These are phyloP conservation scores for Waltergamsia citrina DNA, from an alignment of 2,329 filamentous ascomycete species.

Conservation along the genomic window DNA sequence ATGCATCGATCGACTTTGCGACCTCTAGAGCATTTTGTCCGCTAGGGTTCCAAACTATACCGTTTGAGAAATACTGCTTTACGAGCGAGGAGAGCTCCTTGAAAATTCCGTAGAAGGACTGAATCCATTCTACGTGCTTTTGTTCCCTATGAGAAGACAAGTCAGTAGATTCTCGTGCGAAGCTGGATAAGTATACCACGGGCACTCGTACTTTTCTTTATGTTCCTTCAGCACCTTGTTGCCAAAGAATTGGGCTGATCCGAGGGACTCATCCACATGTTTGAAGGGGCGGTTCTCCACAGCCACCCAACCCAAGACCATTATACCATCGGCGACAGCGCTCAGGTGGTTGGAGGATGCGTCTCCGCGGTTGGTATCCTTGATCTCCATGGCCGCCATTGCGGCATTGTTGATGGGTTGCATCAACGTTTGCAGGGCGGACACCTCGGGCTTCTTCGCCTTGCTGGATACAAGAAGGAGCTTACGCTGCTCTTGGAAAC, in stretches of 20 bases:
- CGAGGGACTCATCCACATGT: constrained; percentile 74
- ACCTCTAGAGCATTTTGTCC: constrained; percentile 65
- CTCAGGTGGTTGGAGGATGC: constrained; percentile 73
- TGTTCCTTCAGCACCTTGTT: constrained; percentile 88
- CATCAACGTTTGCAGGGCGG: constrained; percentile 65
- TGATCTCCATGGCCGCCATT: constrained; percentile 67
- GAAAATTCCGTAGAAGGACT: constrained; percentile 87
- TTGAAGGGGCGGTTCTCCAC: constrained; percentile 76
- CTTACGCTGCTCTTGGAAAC: constrained; percentile 77
- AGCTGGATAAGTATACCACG: not conserved
- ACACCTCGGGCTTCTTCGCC: constrained; percentile 80
- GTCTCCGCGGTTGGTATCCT: constrained; percentile 70
- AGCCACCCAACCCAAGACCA: constrained; percentile 83
- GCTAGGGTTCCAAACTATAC: constrained; percentile 78
- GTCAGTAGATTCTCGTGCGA: not conserved
- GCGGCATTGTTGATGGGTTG: constrained; percentile 81
- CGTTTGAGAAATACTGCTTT: constrained; percentile 70
- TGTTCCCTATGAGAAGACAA: constrained; percentile 48
- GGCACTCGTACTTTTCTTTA: constrained; percentile 52
- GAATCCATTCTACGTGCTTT: constrained; percentile 78
- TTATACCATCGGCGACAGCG: constrained; percentile 82
- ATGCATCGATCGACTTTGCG: constrained; percentile 41
- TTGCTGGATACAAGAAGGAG: constrained; percentile 84
- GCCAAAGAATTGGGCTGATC: constrained; percentile 84
- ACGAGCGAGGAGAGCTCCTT: constrained; percentile 75